Evolutionary conservation across 129 eudicot genomes (phyloP).

Genomic region (Flaveria trinervia): DNA sequence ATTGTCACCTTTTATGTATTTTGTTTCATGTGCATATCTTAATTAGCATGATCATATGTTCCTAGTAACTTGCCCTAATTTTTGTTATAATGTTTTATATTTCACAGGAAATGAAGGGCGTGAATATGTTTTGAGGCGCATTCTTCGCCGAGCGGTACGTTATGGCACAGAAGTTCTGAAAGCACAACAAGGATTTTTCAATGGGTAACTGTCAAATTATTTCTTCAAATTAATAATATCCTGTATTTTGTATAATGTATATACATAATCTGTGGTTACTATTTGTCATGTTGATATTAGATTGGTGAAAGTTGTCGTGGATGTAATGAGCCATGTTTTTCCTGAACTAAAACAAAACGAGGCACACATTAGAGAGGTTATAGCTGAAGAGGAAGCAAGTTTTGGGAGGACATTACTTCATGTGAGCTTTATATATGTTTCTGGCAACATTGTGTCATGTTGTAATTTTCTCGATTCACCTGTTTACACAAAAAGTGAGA

Average conservation of each 20-base stretch:
- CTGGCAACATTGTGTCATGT: neutral
- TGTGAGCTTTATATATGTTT: slow-evolving; percentile 44
- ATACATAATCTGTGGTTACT: neutral
- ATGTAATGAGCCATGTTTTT: slow-evolving; percentile 75
- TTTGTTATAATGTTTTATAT: slow-evolving; percentile 9
- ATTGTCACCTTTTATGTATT: neutral
- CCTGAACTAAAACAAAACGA: slow-evolving; percentile 75
- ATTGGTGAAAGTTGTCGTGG: slow-evolving; percentile 72
- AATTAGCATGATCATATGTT: neutral
- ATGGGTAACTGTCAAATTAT: slow-evolving; percentile 47
- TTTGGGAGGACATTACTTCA: slow-evolving; percentile 85
- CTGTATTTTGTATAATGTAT: neutral
- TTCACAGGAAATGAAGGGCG: slow-evolving; percentile 92
- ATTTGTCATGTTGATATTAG: slow-evolving; percentile 32
- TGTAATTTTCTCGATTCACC: neutral
- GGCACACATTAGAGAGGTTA: slow-evolving; percentile 56
- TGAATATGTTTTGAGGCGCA: slow-evolving; percentile 90
- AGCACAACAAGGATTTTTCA: slow-evolving; percentile 81
- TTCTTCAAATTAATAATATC: neutral
- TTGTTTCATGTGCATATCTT: neutral
- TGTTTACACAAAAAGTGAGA: no score
- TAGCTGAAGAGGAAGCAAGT: slow-evolving; percentile 90
- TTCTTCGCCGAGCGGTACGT: slow-evolving; percentile 96
- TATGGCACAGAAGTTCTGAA: slow-evolving; percentile 89
- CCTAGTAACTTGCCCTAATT: neutral